These are phyloP conservation scores for Auriscalpium vulgare DNA, from an alignment of 768 basidiomycete genomes.

Conservation along the genomic window DNA sequence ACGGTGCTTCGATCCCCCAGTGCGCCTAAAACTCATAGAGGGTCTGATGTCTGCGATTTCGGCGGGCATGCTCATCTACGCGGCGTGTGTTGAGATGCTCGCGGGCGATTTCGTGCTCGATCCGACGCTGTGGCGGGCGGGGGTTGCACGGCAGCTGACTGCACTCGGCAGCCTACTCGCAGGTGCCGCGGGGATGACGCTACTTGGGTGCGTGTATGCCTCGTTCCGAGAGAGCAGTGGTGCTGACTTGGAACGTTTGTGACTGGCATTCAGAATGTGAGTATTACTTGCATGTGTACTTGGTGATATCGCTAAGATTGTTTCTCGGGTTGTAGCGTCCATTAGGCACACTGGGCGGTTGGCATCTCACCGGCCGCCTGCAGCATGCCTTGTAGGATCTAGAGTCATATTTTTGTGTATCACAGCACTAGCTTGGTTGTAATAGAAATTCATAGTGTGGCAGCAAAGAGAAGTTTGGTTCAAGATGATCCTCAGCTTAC, in stretches of 20 bases:
- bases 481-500: no score
- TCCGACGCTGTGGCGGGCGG: constrained; percentile 38
- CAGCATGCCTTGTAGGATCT: no score
- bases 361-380: no score
- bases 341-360: no score
- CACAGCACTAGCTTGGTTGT: no score
- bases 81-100: constrained; percentile 80
- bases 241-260: not conserved
- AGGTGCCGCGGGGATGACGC: constrained; percentile 60
- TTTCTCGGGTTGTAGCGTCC: no score
- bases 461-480: no score
- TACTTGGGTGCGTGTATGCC: constrained; percentile 33
- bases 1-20: constrained; percentile 18
- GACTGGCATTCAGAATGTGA: no score
- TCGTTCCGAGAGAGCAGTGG: not conserved
- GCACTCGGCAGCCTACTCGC: constrained; percentile 53
- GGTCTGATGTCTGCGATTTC: constrained; percentile 78
- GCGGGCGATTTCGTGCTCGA: constrained; percentile 82
- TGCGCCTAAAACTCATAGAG: constrained; percentile 47
- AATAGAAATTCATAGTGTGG: no score
- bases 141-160: constrained; percentile 35
- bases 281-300: no score
- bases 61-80: constrained; percentile 79
- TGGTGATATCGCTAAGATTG: no score
- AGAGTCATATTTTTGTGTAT: no score